A percentile compares a stretch with the other conserved stretches of the same genome.
Conservation (phyloP, 1,284 basidiomycete genomes). For the Cutaneotrichosporon cavernicola region DNA sequence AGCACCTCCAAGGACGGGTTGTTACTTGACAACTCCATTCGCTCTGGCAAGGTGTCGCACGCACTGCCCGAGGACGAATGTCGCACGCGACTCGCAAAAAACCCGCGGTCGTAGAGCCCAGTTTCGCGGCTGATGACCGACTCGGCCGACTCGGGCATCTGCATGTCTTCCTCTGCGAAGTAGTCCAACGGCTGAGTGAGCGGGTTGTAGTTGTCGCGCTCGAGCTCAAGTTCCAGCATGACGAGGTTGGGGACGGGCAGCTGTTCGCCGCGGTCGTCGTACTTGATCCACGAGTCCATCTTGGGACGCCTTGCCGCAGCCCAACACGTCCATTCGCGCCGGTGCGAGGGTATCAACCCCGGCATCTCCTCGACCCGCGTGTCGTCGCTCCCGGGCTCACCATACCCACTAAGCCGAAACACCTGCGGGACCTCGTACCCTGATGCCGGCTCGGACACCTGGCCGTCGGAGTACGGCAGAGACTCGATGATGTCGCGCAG, state of each 20-base stretch:
- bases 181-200: constrained; percentile 56
- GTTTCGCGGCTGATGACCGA: neutral
- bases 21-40: too few relatives aligned
- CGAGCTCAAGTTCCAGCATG: constrained; percentile 80
- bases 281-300: constrained; percentile 33
- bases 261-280: constrained; percentile 32
- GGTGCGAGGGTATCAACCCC: neutral
- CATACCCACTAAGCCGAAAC: constrained; percentile 64
- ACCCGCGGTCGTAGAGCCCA: neutral
- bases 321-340: constrained; percentile 75
- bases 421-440: constrained; percentile 64
- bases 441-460: constrained; percentile 14
- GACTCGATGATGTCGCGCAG: constrained; percentile 78
- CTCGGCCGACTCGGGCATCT: neutral
- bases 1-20: too few relatives aligned
- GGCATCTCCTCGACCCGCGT: constrained; percentile 1
- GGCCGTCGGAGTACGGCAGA: constrained; percentile 58
- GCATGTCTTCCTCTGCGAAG: neutral
- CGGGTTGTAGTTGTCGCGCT: constrained; percentile 70
- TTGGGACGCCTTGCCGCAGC: constrained; percentile 71
- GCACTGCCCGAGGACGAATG: too few relatives aligned
- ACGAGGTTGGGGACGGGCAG: constrained; percentile 54
- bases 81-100: too few relatives aligned
- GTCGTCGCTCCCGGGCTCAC: constrained; percentile 15
- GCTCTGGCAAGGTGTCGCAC: too few relatives aligned